Evolutionary conservation across 2,329 filamentous ascomycete genomes (phyloP).

Genomic region (Ophiocordyceps australis): DNA sequence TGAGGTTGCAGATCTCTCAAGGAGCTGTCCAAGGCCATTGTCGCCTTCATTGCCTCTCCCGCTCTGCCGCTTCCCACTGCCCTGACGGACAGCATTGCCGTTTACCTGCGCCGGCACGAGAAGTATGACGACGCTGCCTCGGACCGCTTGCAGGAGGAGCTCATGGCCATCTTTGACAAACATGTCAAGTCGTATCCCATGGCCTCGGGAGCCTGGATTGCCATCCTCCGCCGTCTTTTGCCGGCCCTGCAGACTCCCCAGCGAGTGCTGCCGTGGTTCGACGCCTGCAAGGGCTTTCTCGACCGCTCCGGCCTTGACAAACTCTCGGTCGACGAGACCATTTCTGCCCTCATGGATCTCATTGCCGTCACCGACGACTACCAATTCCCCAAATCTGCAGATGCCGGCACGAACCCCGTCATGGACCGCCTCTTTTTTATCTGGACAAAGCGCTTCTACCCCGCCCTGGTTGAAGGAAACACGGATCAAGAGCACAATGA

Average conservation of each 20-base stretch:
- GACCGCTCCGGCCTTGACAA: conserved; percentile 41
- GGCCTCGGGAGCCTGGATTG: conserved; percentile 49
- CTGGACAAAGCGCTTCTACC: conserved; percentile 34
- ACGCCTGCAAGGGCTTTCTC: conserved; percentile 18
- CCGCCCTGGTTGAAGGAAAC: conserved; percentile 16
- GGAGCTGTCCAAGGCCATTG: conserved; percentile 40
- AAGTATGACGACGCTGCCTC: conserved; percentile 48
- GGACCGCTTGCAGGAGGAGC: conserved; percentile 58
- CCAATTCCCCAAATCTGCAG: conserved; percentile 21
- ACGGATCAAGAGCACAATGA: conserved; percentile 24
- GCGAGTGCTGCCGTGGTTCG: conserved; percentile 55
- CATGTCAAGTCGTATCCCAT: conserved; percentile 36
- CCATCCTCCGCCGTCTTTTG: conserved; percentile 44
- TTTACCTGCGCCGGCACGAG: conserved; percentile 49
- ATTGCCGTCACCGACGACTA: conserved; percentile 43
- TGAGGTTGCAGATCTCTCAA: conserved; percentile 40
- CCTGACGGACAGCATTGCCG: conserved; percentile 40
- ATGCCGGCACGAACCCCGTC: conserved; percentile 27
- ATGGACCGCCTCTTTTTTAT: conserved; percentile 35
- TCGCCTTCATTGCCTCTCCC: conserved; percentile 27
- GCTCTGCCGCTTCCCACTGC: conserved; percentile 47
- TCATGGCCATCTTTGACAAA: conserved; percentile 47
- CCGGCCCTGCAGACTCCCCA: conserved; percentile 44
- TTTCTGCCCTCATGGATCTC: conserved; percentile 45
- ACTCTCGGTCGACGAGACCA: conserved; percentile 42